These are phyloP conservation scores for Xylaria flabelliformis DNA, from an alignment of 495 filamentous ascomycete genomes.

Conservation along the genomic window DNA sequence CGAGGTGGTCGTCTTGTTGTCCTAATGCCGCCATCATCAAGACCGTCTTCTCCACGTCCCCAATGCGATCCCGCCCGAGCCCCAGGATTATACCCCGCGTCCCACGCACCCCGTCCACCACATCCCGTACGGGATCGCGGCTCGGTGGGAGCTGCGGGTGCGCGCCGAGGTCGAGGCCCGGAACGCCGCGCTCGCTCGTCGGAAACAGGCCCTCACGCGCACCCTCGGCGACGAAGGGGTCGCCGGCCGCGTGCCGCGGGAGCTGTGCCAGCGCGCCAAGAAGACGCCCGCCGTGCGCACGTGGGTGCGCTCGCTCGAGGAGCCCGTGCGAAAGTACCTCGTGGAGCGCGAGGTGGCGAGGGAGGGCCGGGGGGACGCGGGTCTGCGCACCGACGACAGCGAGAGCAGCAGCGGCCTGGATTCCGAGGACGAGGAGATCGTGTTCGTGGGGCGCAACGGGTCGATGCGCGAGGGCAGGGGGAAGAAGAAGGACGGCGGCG, in stretches of 20 bases:
- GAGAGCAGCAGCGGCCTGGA: constrained; percentile 60
- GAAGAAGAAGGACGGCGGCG: constrained; percentile 44
- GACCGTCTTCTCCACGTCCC: constrained; percentile 88
- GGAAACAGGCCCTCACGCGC: constrained; percentile 39
- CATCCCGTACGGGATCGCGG: constrained; percentile 90
- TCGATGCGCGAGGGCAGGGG: constrained; percentile 66
- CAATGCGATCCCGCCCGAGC: constrained; percentile 78
- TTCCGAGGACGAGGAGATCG: constrained; percentile 86
- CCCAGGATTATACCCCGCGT: constrained; percentile 78
- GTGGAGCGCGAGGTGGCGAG: constrained; percentile 52
- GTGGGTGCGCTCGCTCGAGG: constrained; percentile 56
- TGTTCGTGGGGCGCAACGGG: constrained; percentile 84
- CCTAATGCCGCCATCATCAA: constrained; percentile 42
- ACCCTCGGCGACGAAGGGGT: constrained; percentile 41
- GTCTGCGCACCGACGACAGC: constrained; percentile 16
- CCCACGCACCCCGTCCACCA: constrained; percentile 78
- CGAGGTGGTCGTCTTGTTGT: neutral
- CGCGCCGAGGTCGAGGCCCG: constrained; percentile 54
- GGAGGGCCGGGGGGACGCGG: constrained; percentile 21
- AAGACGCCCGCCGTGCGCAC: constrained; percentile 53
- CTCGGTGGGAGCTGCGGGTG: constrained; percentile 80
- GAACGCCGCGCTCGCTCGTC: constrained; percentile 31
- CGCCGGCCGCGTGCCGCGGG: constrained; percentile 60
- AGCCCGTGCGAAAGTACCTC: constrained; percentile 53
- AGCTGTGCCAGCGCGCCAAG: constrained; percentile 60